These are phyloP conservation scores for Chlorella sp. DNA, from an alignment of 139 green algal species.

Conservation along the genomic window DNA sequence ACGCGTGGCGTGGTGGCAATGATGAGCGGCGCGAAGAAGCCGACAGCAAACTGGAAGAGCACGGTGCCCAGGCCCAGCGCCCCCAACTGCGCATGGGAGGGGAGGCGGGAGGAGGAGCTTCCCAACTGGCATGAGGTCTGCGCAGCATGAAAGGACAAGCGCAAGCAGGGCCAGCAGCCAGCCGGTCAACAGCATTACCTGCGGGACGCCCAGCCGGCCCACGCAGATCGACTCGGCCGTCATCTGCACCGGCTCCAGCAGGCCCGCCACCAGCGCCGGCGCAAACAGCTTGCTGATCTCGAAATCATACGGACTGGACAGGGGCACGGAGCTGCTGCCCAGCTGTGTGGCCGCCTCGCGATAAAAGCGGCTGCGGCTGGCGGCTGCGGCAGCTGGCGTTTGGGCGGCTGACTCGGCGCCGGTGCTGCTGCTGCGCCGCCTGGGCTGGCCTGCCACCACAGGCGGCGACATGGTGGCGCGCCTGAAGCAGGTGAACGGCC, in stretches of 20 bases:
- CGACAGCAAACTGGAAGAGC: constrained; percentile 47
- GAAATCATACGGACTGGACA: background rate
- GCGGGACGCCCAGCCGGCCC: constrained; percentile 30
- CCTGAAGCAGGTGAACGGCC: too few species aligned
- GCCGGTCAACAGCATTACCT: background rate
- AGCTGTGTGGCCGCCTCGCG: background rate
- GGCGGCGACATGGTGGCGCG: too few species aligned
- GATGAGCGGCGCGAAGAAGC: constrained; percentile 37
- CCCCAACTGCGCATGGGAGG: constrained; percentile 16
- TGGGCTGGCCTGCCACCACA: too few species aligned
- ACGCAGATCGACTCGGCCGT: constrained; percentile 33
- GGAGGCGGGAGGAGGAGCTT: background rate
- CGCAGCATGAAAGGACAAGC: background rate
- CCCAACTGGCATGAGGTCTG: background rate
- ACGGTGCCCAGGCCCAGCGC: constrained; percentile 45
- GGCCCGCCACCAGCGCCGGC: constrained; percentile 30
- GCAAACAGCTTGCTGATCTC: constrained; percentile 39
- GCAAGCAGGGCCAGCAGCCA: background rate
- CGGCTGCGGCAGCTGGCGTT: background rate
- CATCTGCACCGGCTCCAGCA: constrained; percentile 45
- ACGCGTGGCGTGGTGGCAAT: constrained; percentile 48
- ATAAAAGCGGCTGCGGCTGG: constrained; percentile 4
- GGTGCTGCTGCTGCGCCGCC: background rate
- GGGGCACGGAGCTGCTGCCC: background rate
- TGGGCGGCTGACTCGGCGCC: background rate